phyloP scores from a whole-genome alignment of 1,284 basidiomycete genomes.

The Moesziomyces sp. region DNA sequence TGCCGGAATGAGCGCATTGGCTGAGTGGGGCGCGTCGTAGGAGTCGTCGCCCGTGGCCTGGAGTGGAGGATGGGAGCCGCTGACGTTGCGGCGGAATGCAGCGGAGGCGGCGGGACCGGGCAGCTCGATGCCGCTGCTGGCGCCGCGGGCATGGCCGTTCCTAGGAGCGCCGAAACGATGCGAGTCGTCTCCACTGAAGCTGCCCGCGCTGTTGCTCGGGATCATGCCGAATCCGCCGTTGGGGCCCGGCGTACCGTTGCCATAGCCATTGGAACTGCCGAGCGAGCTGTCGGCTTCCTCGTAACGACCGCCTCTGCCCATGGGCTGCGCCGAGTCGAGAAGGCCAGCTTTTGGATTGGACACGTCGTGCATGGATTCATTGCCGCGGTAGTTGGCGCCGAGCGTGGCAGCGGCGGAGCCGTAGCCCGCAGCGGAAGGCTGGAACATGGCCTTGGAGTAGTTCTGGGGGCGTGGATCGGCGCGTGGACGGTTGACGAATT shows the following conservation, averaged over 20 bases:
- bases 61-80: conserved; percentile 42
- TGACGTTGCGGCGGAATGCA: conserved; percentile 47
- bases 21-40: conserved; percentile 30
- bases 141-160: conserved; percentile 36
- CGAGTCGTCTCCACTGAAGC: conserved; percentile 27
- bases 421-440: conserved; percentile 52
- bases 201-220: conserved; percentile 30
- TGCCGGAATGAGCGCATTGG: not conserved
- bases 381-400: conserved; percentile 6
- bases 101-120: conserved; percentile 41
- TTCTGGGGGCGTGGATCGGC: conserved; percentile 14
- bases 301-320: conserved; percentile 46
- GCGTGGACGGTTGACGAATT: conserved; percentile 37
- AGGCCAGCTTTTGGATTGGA: conserved; percentile 37
- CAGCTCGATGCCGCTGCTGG: conserved; percentile 45
- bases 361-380: conserved; percentile 33
- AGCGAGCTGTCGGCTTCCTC: conserved; percentile 36
- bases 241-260: not conserved
- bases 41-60: conserved; percentile 19
- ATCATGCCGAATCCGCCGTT: conserved; percentile 36
- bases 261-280: conserved; percentile 29
- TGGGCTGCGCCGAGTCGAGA: conserved; percentile 44
- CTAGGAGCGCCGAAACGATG: conserved; percentile 19
- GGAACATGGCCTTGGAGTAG: conserved; percentile 34
- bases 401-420: conserved; percentile 9